Base-by-base conservation (phyloP, 2,329 filamentous ascomycete genomes). In the Basipetospora chlamydospora region DNA sequence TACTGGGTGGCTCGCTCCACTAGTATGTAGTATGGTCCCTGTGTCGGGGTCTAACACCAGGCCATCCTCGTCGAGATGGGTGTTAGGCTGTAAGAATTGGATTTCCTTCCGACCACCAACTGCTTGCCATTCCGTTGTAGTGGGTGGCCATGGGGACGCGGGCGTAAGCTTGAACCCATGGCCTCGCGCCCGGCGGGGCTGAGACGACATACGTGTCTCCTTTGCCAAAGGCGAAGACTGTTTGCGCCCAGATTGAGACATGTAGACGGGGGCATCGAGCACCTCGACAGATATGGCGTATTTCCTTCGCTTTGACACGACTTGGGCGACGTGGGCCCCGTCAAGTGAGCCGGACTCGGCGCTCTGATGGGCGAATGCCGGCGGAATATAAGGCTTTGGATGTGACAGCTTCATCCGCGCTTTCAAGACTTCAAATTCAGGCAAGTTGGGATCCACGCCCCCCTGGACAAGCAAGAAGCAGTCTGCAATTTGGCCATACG, bases 261-360 rank as follows among this genome's bases (percentile, higher is more conserved):
- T 55, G 47, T 71, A 71, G 20, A 68, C 62, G 3, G 67, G 67
- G 2, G 67, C 67, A 35, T 60, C 57, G 20, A 71, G 47, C n/a
- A 61, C 55, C 25, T 66, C 64, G 13, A 71, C 57, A 34, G 64
- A 61, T 8, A 57, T 48, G 3, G 56, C 54, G 33, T 61, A 55
- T 44, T 50, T 45, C 38, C 60, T 52, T 37, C 59, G 52, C 31
- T 57, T 8, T 33, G 39, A 13, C 25, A 30, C 26, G 39, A 30
- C 23, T 39, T 42, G 29, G 33, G 40, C 7, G 30, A 28, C 13
- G 33, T 42, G 7, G 37, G 26, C 15, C 35, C 33, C 10, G 30
- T 39, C 16, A 25, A n/a, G 9, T 33, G 36, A 12, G 32, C 36
- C 7, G 26, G 33, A 15, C 10, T 20, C n/a, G 21, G 29, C 12